Evolutionary conservation across 148 eudicot genomes (phyloP).

Genomic region (Selenicereus undatus): DNA sequence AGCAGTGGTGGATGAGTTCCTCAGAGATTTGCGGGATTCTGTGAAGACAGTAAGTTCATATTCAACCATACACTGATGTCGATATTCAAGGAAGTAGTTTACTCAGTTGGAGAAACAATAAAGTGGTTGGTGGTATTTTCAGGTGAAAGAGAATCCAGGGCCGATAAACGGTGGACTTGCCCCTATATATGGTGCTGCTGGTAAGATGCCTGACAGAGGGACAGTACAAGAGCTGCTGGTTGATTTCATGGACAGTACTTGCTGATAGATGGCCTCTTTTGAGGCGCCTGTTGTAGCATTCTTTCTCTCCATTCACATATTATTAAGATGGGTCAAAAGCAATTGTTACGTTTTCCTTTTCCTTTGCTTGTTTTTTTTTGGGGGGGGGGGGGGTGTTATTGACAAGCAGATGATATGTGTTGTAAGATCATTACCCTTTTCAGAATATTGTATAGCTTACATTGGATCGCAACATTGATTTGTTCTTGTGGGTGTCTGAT

Average conservation of each 20-base stretch:
- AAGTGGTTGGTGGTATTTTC: conserved; percentile 5
- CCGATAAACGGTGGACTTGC: conserved; percentile 89
- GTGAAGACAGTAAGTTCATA: conserved; percentile 70
- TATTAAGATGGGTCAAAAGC: not conserved
- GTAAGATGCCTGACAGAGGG: conserved; percentile 91
- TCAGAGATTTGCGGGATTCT: conserved; percentile 65
- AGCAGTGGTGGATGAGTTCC: conserved; percentile 57
- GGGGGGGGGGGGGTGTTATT: not conserved
- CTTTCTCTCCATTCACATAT: not conserved
- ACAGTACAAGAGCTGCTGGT: conserved; percentile 82
- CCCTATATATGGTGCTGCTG: conserved; percentile 98
- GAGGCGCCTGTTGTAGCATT: not conserved
- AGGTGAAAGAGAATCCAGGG: conserved; percentile 90
- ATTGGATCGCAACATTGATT: too few species aligned
- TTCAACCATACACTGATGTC: not conserved
- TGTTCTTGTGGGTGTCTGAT: not conserved
- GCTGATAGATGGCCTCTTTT: conserved; percentile 32
- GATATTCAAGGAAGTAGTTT: not conserved
- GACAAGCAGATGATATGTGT: not conserved
- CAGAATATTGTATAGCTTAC: not conserved
- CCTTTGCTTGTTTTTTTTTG: not conserved
- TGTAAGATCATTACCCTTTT: not conserved
- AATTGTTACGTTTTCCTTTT: not conserved
- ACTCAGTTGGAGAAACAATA: not conserved
- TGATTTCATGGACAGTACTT: conserved; percentile 77